Conservation (phyloP, 2,329 filamentous ascomycete genomes). For the Proliferodiscus dingleyae region DNA sequence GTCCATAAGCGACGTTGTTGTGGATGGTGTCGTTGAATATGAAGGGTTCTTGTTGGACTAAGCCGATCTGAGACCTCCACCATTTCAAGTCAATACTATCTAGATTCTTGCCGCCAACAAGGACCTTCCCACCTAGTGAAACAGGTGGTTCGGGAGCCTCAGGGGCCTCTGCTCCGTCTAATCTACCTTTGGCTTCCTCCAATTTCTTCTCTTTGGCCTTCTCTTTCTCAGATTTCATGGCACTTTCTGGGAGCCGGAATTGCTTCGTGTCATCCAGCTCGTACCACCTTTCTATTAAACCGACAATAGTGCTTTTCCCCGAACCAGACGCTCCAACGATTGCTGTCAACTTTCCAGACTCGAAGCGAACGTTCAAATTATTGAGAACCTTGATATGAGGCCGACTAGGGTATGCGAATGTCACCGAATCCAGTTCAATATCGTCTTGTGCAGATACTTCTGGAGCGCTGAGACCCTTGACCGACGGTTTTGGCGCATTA, state of each 20-base stretch:
- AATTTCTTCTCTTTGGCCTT: slow-evolving; percentile 18
- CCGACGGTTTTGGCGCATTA: slow-evolving; percentile 34
- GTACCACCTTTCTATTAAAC: slow-evolving; percentile 69
- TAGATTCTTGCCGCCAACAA: slow-evolving; percentile 49
- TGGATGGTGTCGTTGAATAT: slow-evolving; percentile 63
- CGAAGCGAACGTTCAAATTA: slow-evolving; percentile 51
- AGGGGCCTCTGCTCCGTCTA: slow-evolving; percentile 28
- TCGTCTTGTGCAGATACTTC: slow-evolving; percentile 47
- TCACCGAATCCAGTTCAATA: slow-evolving; percentile 58
- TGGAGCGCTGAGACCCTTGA: slow-evolving; percentile 40
- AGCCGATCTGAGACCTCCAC: slow-evolving; percentile 54
- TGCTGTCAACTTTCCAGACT: slow-evolving; percentile 63
- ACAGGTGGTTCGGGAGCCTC: slow-evolving; percentile 33
- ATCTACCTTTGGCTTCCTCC: slow-evolving; percentile 24
- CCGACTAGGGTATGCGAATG: slow-evolving; percentile 68
- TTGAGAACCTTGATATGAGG: slow-evolving; percentile 61
- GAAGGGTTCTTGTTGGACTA: slow-evolving; percentile 65
- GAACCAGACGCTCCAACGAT: slow-evolving; percentile 70
- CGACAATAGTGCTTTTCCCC: slow-evolving; percentile 71
- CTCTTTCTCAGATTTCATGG: slow-evolving; percentile 39
- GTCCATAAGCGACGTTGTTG: slow-evolving; percentile 56
- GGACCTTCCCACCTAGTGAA: slow-evolving; percentile 47
- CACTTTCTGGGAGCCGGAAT: slow-evolving; percentile 36
- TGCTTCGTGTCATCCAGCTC: slow-evolving; percentile 49
- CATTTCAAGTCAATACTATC: slow-evolving; percentile 58